Evolutionary conservation across 768 basidiomycete genomes (phyloP), one percentile per base, ranked within the genome.

Genomic region (Boletellus emodensis): DNA sequence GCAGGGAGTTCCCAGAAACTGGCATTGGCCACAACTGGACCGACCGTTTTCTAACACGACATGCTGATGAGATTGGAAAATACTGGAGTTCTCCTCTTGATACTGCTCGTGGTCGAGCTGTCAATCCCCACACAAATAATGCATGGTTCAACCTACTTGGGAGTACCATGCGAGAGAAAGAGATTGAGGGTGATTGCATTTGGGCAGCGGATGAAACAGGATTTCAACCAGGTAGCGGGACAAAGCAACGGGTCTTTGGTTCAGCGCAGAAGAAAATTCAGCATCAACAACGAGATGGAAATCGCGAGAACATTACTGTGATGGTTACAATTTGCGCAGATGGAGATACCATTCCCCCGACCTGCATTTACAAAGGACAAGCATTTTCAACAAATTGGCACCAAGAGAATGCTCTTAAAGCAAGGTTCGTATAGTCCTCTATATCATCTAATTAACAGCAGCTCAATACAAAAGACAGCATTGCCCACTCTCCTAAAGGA

Each of bases 311-410:
- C 18, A 56, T 63, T 10, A 68, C 64, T 0, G 42, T 61, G 0
- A 53, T 79, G 40, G 63, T 70, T 0, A 73, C 71, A 3, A 77
- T 78, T 18, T 73, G 73, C 55, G 70, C 69, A 0, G 69, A 74
- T 61, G 75, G 77, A 0, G 69, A 69, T 2, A 37, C 55, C 0
- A 48, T 67, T 0, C 60, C 64, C 1, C 78, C 77, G 4, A 56
- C 68, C 12, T 65, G 76, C 0, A 75, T 62, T 10, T 50, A 53
- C 9, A 60, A 65, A 17, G 64, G 59, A 0, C 30, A 62, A 9
- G n/a, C 17, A 1, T 62, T 76, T 28, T 49, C 11, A 28, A 58
- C 36, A 7, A 38, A 35, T 9, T 66, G 64, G 60, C 52, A 58
- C 13, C 50, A 65, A 48, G 52, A 47, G 8, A 63, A 63, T 44